These are phyloP conservation scores for Aspergillus haitiensis DNA, from an alignment of 495 filamentous ascomycete genomes.

Conservation along the genomic window DNA sequence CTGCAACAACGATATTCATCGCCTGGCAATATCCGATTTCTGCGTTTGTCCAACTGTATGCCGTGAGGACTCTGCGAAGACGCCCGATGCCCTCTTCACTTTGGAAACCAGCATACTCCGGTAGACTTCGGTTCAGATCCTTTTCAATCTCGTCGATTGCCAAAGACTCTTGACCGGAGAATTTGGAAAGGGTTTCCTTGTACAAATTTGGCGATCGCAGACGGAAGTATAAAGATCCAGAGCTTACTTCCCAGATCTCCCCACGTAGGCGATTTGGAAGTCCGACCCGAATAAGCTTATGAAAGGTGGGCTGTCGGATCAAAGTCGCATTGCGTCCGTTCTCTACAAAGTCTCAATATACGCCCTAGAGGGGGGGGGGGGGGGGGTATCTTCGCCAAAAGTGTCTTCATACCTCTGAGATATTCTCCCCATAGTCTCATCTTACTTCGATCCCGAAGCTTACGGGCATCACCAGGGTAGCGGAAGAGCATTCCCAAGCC, in stretches of 20 bases:
- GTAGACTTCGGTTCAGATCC: conserved; percentile 91
- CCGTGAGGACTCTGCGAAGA: conserved; percentile 83
- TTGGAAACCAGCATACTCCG: conserved; percentile 96
- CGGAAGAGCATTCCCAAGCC: conserved; percentile 90
- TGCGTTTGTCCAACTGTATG: conserved; percentile 94
- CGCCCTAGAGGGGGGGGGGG: neutral
- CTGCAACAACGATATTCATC: conserved; percentile 99
- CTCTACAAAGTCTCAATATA: conserved; percentile 50
- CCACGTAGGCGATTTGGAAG: conserved; percentile 90
- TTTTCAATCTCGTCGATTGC: conserved; percentile 99
- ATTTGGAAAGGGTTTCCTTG: conserved; percentile 77
- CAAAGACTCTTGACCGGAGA: conserved; percentile 77
- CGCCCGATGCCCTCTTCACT: conserved; percentile 93
- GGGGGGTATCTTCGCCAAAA: conserved; percentile 3
- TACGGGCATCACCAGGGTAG: conserved; percentile 95
- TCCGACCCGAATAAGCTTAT: conserved; percentile 94
- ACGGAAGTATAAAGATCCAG: conserved; percentile 83
- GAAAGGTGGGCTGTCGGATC: conserved; percentile 92
- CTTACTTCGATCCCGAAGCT: conserved; percentile 91
- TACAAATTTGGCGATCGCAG: conserved; percentile 84
- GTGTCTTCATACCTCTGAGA: conserved; percentile 58
- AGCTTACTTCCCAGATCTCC: conserved; percentile 94
- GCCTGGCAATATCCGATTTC: conserved; percentile 98
- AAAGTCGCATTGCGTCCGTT: conserved; percentile 92
- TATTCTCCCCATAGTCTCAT: conserved; percentile 98